Conservation (phyloP, 2,329 filamentous ascomycete species). For the Hymenoscyphus repandus region DNA sequence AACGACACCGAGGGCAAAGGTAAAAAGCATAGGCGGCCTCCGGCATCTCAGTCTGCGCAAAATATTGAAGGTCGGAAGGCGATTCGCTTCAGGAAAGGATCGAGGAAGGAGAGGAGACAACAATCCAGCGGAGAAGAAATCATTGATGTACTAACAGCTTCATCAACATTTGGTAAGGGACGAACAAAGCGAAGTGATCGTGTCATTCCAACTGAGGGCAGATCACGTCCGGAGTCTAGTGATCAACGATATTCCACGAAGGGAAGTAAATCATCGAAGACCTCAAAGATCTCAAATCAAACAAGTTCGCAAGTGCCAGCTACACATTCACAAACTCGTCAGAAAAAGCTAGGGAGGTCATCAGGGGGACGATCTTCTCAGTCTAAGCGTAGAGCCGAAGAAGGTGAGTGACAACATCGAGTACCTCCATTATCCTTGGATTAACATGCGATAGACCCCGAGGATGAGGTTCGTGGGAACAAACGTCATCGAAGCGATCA, state of each 20-base stretch:
- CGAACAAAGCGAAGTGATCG: not conserved
- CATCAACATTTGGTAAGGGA: conserved; percentile 17
- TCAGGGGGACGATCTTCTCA: not conserved
- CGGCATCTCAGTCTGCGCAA: no score
- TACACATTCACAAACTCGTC: not conserved
- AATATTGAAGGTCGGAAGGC: no score
- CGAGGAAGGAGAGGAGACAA: conserved; percentile 1
- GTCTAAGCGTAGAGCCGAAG: not conserved
- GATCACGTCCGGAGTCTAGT: not conserved
- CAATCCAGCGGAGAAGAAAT: conserved; percentile 5
- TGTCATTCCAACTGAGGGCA: not conserved
- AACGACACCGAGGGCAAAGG: not conserved
- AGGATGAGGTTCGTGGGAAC: not conserved
- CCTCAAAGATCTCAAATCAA: no score
- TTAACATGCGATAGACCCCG: conserved; percentile 1
- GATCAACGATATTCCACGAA: not conserved
- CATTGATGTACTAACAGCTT: conserved; percentile 18
- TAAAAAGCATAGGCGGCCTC: not conserved
- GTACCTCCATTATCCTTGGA: not conserved
- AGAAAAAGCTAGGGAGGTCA: not conserved
- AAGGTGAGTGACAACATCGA: not conserved
- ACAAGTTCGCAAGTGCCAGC: not conserved
- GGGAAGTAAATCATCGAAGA: not conserved
- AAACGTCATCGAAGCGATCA: conserved; percentile 5
- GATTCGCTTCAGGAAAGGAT: not conserved